Base-by-base conservation (phyloP, 306 rosid genomes). In the Cucurbita maxima region DNA sequence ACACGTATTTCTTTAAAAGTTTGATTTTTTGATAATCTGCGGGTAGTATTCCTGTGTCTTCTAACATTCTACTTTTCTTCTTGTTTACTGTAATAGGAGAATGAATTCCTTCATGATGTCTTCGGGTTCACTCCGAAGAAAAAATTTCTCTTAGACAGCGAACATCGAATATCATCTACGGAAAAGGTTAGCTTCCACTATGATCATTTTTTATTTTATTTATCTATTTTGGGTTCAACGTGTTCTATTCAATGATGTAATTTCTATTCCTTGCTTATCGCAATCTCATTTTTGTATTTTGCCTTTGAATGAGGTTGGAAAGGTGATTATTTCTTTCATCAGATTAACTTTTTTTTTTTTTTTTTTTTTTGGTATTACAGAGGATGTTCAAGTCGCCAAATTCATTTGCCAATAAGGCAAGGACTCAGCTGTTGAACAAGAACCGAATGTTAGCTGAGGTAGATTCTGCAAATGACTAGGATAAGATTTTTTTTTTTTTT, bases 361-460 rank as follows among this genome's bases (percentile, higher is more conserved):
- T 22, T 22, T 22, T 43, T 22, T 57, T 60, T 34, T 14, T 2
- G 0, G 30, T 25, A 4, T 12, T 51, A 76, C 95, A 94, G 99
- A 89, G 99, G 77, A 66, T 94, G 92, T 87, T 61, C 43, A 85
- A 62, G 82, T 94, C 99, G 56, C 96, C 99, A 50, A 94, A 94
- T 83, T 94, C 99, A 0, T 80, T 77, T 76, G 61, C 78, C 80
- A 94, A 84, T 81, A 94, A 94, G 85, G 97, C 92, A 55, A 90
- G 96, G 88, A 88, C 97, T 69, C 97, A 83, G 72, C 85, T 67
- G 11, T 92, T 90, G 41, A 91, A 94, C 73, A 89, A 88, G 86
- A 92, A 89, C 81, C 86, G 97, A 79, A 69, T 86, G 87, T 66
- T 84, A 37, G 86, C 97, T 0, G 91, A 85, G 96, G 98, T 94